Base-by-base conservation (phyloP, 2,329 filamentous ascomycete genomes). In the Nannizzia gypsea region DNA sequence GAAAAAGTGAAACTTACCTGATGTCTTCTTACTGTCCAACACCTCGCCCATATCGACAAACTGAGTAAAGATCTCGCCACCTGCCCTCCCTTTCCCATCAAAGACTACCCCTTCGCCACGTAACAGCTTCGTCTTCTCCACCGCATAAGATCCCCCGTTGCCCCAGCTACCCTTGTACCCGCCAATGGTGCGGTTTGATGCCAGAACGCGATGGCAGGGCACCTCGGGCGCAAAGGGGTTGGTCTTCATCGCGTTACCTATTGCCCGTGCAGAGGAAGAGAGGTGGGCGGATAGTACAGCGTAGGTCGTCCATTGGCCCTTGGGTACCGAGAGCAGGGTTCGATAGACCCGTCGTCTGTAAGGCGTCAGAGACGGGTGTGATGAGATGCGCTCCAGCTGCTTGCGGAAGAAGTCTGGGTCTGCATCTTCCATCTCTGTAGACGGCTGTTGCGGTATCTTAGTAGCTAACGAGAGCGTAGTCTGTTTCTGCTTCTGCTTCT, bases 211-310 rank as follows among this genome's bases (percentile, higher is more conserved):
- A 72, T 95, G 89, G 66, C 89, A 95, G 1, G 89, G 90, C 3
- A 92, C 86, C 36, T 83, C 80, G 0, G 90, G 89, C 13, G 90
- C 89, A 67, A 92, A 95, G 0, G 89, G 89, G 69, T 95, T 95
- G 38, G 74, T 77, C 17, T 87, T 81, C 68, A 95, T 77, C 1
- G 88, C 88, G 61, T 88, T 89, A 15, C 89, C 89, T 3, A 93
- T 83, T 0, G 89, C 89, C 46, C 89, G 80, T 1, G 89, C 86
- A 2, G 86, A 89, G 22, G 87, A 89, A 9, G 77, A 72, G 15
- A 92, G 79, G 61, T 86, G 81, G 6, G 78, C 78, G 0, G 90
- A 83, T 58, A 95, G 77, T 1, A 86, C 78, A 2, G 82, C 86
- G 73, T 96, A 95, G 0, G 89, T 92, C 0, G 87, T 89, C 68